These are phyloP conservation scores for Colletotrichum simmondsii DNA, from an alignment of 2,329 filamentous ascomycete genomes.

Conservation along the genomic window DNA sequence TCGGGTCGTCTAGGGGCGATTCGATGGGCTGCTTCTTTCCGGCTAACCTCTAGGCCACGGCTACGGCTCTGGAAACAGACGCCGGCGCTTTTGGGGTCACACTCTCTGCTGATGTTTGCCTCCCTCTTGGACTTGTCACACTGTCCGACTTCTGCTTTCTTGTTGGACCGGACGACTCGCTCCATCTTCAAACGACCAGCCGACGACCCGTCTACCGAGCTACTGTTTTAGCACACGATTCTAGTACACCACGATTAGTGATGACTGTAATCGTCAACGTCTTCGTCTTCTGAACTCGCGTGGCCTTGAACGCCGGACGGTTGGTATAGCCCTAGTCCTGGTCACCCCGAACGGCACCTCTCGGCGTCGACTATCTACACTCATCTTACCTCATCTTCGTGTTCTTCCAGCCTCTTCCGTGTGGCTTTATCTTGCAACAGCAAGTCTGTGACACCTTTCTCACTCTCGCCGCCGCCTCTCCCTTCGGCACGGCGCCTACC, in stretches of 20 bases:
- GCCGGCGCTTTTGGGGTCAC: neutral
- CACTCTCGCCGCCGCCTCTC: neutral
- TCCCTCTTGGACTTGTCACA: neutral
- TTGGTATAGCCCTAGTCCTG: neutral
- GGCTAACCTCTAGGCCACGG: neutral
- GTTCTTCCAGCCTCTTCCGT: neutral
- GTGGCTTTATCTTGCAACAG: neutral
- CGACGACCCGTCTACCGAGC: neutral
- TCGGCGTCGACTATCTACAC: neutral
- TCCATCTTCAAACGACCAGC: neutral
- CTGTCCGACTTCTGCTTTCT: neutral
- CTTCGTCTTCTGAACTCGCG: neutral
- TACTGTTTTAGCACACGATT: neutral
- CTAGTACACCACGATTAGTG: neutral
- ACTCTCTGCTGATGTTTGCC: neutral
- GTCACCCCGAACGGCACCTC: neutral
- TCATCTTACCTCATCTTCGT: neutral
- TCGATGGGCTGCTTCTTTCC: neutral
- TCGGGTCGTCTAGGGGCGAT: slow-evolving; percentile 6
- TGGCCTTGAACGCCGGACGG: slow-evolving; percentile 1
- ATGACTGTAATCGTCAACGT: neutral
- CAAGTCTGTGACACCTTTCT: neutral
- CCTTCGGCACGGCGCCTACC: slow-evolving; percentile 14
- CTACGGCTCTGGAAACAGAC: neutral
- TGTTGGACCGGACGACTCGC: neutral